These are phyloP conservation scores for Elymus sibiricus DNA, from an alignment of 176 grass and related monocot genomes.

Conservation along the genomic window DNA sequence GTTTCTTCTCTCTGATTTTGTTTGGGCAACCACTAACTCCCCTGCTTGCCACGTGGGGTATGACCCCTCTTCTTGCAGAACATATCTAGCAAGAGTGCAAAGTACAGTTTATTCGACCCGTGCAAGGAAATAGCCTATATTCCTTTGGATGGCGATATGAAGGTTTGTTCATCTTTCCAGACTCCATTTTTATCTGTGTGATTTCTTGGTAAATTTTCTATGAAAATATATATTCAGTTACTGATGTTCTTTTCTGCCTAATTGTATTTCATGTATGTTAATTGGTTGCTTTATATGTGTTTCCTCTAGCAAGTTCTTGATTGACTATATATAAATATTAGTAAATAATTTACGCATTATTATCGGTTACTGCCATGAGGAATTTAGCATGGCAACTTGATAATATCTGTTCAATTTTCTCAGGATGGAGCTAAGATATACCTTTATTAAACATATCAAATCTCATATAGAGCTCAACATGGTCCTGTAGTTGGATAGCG, in stretches of 20 bases:
- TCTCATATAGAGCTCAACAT: not conserved
- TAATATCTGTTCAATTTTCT: not conserved
- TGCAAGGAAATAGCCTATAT: too few relatives aligned
- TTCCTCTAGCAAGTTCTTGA: not conserved
- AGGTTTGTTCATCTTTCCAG: too few relatives aligned
- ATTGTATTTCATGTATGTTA: not conserved
- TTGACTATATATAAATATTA: not conserved
- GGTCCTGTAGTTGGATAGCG: not conserved
- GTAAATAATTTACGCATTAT: not conserved
- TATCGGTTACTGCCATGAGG: not conserved
- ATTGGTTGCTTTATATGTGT: not conserved
- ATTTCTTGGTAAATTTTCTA: not conserved
- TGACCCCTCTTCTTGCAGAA: constrained; percentile 88
- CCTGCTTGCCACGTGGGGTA: constrained; percentile 55
- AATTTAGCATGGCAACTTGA: not conserved
- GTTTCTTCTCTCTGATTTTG: constrained; percentile 80
- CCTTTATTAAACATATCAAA: not conserved
- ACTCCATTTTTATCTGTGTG: too few relatives aligned
- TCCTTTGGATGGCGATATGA: too few relatives aligned
- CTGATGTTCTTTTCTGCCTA: not conserved
- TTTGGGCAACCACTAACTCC: constrained; percentile 73
- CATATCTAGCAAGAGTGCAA: constrained; percentile 95
- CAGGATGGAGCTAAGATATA: not conserved
- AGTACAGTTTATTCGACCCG: too few relatives aligned
- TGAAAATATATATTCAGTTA: not conserved